Percentiles rank a stretch among this genome's conserved stretches.
Evolutionary conservation across 345 rosid species (phyloP).

Genomic region (Eutrema heterophyllum): DNA sequence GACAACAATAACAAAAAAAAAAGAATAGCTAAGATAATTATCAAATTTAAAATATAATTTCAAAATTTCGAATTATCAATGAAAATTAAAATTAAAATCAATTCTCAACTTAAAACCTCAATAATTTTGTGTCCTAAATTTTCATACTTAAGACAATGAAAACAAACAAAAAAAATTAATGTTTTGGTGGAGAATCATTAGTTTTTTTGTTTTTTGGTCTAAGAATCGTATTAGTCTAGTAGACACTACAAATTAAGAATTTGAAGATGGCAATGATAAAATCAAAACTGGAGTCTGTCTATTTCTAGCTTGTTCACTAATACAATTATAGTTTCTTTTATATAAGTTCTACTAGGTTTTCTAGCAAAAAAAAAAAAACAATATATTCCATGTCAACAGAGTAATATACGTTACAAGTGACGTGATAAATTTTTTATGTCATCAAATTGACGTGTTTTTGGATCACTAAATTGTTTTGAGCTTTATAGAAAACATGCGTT

Average conservation of each 20-base stretch:
- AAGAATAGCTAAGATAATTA: neutral
- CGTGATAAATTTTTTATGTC: conserved; percentile 5
- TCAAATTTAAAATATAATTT: neutral
- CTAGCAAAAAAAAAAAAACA: too few relatives aligned
- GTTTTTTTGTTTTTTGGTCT: too few relatives aligned
- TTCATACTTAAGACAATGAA: neutral
- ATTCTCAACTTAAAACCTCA: neutral
- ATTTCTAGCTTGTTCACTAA: neutral
- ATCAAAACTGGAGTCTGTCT: neutral
- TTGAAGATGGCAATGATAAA: neutral
- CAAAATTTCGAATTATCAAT: neutral
- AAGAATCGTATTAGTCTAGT: neutral
- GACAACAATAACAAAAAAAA: neutral
- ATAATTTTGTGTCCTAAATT: neutral
- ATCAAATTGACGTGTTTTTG: conserved; percentile 16
- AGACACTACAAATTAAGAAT: neutral
- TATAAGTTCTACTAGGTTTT: too few relatives aligned
- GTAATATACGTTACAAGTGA: neutral
- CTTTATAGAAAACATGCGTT: conserved; percentile 13
- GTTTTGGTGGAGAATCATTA: neutral
- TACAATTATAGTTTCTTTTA: too few relatives aligned
- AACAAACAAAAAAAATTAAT: neutral
- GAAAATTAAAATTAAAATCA: neutral
- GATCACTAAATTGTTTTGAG: neutral
- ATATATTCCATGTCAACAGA: too few relatives aligned